Conservation (phyloP, 257 asterid species). For the Solanum ossicruentum region DNA sequence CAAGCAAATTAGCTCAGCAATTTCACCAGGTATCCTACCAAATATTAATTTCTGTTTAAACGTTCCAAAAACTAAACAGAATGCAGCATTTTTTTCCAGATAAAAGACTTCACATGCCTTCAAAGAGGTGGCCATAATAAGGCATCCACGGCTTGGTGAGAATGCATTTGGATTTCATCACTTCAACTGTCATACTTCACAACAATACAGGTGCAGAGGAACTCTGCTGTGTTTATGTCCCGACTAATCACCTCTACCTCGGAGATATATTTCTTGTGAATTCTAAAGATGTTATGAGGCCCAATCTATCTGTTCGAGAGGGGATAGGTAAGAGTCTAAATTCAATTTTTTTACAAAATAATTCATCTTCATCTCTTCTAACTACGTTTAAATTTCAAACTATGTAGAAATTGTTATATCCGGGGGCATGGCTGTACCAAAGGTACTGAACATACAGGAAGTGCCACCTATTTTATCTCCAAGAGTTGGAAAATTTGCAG, state of each 20-base stretch:
- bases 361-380: background rate
- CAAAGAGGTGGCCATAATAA: slow-evolving; percentile 74
- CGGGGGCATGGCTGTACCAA: slow-evolving; percentile 72
- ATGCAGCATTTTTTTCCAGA: slow-evolving; percentile 19
- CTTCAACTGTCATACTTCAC: slow-evolving; percentile 54
- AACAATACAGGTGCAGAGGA: slow-evolving; percentile 61
- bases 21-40: slow-evolving; percentile 55
- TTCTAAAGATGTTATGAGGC: slow-evolving; percentile 66
- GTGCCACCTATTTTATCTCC: slow-evolving; percentile 36
- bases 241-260: slow-evolving; percentile 83
- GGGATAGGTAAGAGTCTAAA: slow-evolving; percentile 51
- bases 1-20: slow-evolving; percentile 73
- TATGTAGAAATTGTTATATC: slow-evolving; percentile 69
- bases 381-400: background rate
- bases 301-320: slow-evolving; percentile 67
- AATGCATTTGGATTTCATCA: slow-evolving; percentile 72
- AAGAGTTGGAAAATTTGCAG: slow-evolving; percentile 43
- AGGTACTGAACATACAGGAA: slow-evolving; percentile 41
- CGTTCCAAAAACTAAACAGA: background rate
- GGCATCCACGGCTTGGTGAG: slow-evolving; percentile 76
- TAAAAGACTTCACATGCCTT: slow-evolving; percentile 66
- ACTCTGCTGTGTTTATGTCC: slow-evolving; percentile 70
- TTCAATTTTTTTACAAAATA: background rate
- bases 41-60: background rate
- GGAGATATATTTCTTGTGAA: slow-evolving; percentile 71